These are phyloP conservation scores for Spiromastix sp. DNA, from an alignment of 2,329 filamentous ascomycete species.

Conservation along the genomic window DNA sequence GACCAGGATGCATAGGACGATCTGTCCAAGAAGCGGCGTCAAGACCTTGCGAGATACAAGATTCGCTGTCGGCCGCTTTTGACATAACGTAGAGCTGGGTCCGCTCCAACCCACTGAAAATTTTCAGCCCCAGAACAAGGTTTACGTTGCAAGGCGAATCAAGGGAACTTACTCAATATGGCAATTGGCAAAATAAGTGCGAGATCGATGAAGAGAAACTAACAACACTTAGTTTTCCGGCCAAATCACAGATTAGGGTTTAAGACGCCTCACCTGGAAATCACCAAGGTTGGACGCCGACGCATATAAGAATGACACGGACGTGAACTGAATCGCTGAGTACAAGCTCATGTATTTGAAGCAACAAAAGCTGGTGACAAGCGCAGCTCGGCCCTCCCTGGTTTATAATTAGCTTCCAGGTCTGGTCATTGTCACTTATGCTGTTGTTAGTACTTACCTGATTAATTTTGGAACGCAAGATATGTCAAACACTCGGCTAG, in stretches of 20 bases:
- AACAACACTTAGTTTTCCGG: conserved; percentile 6
- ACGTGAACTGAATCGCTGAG: conserved; percentile 97
- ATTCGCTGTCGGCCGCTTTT: conserved; percentile 82
- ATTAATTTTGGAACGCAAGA: conserved; percentile 91
- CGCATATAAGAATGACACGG: conserved; percentile 91
- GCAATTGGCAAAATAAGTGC: conserved; percentile 88
- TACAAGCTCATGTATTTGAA: conserved; percentile 99
- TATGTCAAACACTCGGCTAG: conserved; percentile 90
- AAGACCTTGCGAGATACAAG: conserved; percentile 89
- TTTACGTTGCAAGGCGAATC: background rate
- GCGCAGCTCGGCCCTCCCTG: conserved; percentile 81
- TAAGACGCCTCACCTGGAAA: conserved; percentile 56
- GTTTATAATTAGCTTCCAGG: conserved; percentile 11
- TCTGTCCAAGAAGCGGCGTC: conserved; percentile 80
- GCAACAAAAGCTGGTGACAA: conserved; percentile 98
- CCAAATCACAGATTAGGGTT: background rate
- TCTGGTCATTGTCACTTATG: background rate
- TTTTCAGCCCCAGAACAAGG: conserved; percentile 3
- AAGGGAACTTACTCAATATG: conserved; percentile 61
- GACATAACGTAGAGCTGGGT: conserved; percentile 63
- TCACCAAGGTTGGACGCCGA: conserved; percentile 90
- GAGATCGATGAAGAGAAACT: conserved; percentile 91
- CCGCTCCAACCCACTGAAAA: conserved; percentile 80
- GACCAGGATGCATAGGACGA: conserved; percentile 65
- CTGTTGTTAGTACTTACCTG: conserved; percentile 39